Conservation (phyloP, 768 basidiomycete genomes). For the Ephemerocybe angulata region DNA sequence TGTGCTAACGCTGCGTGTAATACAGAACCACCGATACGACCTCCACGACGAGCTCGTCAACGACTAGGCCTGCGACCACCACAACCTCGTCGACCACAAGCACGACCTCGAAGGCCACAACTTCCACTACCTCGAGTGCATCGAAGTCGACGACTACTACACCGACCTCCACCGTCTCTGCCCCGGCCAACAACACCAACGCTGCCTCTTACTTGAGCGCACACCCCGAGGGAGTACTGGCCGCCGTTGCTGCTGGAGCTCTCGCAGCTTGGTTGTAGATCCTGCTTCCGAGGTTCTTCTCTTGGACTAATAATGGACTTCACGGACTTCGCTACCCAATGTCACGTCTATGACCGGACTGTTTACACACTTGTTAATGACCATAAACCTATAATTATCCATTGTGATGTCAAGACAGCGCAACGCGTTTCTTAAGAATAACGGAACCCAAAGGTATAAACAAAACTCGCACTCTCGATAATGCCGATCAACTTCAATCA, state of each 20-base stretch:
- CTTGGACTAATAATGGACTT: not conserved
- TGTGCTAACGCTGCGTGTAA: no score
- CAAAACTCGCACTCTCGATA: no score
- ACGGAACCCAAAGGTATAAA: no score
- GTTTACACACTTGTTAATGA: no score
- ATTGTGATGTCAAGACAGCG: no score
- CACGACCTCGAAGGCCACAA: not conserved
- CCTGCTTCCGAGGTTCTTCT: not conserved
- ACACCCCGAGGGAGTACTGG: not conserved
- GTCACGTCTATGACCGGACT: no score
- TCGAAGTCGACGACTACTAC: not conserved
- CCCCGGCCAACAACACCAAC: not conserved
- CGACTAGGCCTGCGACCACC: not conserved
- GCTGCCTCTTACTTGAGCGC: not conserved
- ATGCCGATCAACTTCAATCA: no score
- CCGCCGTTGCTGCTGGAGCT: not conserved
- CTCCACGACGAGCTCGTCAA: not conserved
- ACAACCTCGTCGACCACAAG: not conserved
- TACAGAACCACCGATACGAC: not conserved
- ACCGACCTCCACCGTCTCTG: not conserved
- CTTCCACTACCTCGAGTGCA: not conserved
- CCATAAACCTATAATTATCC: no score
- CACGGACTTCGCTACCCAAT: no score
- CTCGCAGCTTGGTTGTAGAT: conserved; percentile 1
- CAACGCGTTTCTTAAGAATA: no score